phyloP scores from a whole-genome alignment of 805 yeast species.

The Metschnikowia dekortorum region DNA sequence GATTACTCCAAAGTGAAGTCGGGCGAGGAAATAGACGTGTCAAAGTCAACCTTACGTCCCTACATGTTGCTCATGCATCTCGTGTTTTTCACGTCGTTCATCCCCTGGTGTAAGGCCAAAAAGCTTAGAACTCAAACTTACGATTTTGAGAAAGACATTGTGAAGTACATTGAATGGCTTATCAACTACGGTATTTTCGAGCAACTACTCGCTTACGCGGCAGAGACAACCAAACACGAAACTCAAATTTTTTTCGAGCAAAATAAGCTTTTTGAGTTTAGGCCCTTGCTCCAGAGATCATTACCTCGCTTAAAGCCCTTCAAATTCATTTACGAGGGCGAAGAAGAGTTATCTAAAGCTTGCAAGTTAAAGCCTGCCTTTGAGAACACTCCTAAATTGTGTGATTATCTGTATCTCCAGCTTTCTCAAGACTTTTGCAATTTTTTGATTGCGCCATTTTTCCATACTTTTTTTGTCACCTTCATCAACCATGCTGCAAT shows the following conservation, averaged over 20 bases:
- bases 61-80: slow-evolving; percentile 43
- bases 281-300: slow-evolving; percentile 62
- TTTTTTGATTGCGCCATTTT: slow-evolving; percentile 31
- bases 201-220: slow-evolving; percentile 55
- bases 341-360: slow-evolving; percentile 25
- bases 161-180: slow-evolving; percentile 54
- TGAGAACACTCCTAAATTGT: slow-evolving; percentile 27
- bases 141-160: slow-evolving; percentile 53
- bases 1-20: slow-evolving; percentile 22
- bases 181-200: slow-evolving; percentile 69
- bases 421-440: slow-evolving; percentile 24
- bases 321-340: slow-evolving; percentile 49
- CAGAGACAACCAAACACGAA: slow-evolving; percentile 46
- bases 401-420: slow-evolving; percentile 21
- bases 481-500: slow-evolving; percentile 65
- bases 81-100: slow-evolving; percentile 53
- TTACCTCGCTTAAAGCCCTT: slow-evolving; percentile 54
- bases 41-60: slow-evolving; percentile 29
- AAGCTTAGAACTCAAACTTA: slow-evolving; percentile 37
- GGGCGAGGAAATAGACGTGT: slow-evolving; percentile 26
- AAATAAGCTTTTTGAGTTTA: slow-evolving; percentile 57
- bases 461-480: slow-evolving; percentile 49
- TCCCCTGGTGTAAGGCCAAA: slow-evolving; percentile 62
- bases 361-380: slow-evolving; percentile 23
- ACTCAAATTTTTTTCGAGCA: slow-evolving; percentile 35